Conservation (phyloP, 2,329 filamentous ascomycete species). For the Aureobasidium sp. region DNA sequence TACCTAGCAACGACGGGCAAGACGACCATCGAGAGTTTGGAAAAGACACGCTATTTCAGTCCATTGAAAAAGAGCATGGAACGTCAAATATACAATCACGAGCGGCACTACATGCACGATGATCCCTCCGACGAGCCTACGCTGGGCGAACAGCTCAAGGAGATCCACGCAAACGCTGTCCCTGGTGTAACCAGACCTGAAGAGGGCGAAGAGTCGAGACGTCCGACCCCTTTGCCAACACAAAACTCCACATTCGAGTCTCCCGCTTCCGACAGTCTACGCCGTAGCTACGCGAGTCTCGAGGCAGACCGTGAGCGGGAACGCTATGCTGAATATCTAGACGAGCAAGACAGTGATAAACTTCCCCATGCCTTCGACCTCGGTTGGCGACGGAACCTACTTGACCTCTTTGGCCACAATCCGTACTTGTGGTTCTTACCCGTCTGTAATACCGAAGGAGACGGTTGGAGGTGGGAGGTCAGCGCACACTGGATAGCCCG, state of each 20-base stretch:
- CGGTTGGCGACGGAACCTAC: slow-evolving; percentile 71
- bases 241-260: slow-evolving; percentile 28
- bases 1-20: slow-evolving; percentile 70
- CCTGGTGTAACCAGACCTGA: slow-evolving; percentile 75
- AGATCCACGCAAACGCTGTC: slow-evolving; percentile 74
- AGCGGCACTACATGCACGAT: slow-evolving; percentile 8
- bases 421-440: slow-evolving; percentile 72
- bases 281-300: slow-evolving; percentile 45
- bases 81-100: slow-evolving; percentile 45
- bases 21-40: slow-evolving; percentile 92
- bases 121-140: slow-evolving; percentile 19
- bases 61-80: slow-evolving; percentile 67
- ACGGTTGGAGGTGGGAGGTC: slow-evolving; percentile 92
- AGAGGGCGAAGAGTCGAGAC: slow-evolving; percentile 58
- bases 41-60: slow-evolving; percentile 89
- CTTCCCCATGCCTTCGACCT: slow-evolving; percentile 92
- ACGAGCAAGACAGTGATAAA: slow-evolving; percentile 80
- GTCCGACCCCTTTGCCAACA: slow-evolving; percentile 24
- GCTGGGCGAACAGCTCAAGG: slow-evolving; percentile 66
- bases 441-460: slow-evolving; percentile 75
- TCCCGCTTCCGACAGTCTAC: slow-evolving; percentile 39
- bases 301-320: slow-evolving; percentile 60
- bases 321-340: slow-evolving; percentile 73
- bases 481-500: slow-evolving; percentile 71
- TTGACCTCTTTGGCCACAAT: slow-evolving; percentile 71